A percentile compares a stretch with the other conserved stretches of the same genome.
phyloP scores from a whole-genome alignment of 2,329 filamentous ascomycete genomes.

The Dactylonectria estremocensis region DNA sequence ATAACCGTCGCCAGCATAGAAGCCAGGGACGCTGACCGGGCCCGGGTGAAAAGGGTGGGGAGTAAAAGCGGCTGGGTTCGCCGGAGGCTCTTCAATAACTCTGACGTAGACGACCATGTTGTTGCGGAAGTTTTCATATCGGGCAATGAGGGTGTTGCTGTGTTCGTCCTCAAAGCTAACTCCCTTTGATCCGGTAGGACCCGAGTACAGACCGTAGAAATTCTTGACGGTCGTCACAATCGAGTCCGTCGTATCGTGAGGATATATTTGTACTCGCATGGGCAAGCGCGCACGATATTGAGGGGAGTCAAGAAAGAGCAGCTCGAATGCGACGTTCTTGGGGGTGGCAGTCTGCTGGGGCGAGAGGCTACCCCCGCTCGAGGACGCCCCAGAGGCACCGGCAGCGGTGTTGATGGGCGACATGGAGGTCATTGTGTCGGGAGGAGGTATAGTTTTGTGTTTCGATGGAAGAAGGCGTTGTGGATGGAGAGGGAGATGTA shows the following conservation, averaged over 20 bases:
- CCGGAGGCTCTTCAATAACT: conserved; percentile 76
- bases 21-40: conserved; percentile 64
- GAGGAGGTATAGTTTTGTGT: conserved; percentile 47
- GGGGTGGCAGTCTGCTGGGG: conserved; percentile 66
- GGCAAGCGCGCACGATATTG: conserved; percentile 82
- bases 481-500: conserved; percentile 38
- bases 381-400: conserved; percentile 54
- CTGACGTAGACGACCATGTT: conserved; percentile 96
- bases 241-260: conserved; percentile 96
- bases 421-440: conserved; percentile 62
- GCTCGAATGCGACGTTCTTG: conserved; percentile 86
- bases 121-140: conserved; percentile 95
- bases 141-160: conserved; percentile 92
- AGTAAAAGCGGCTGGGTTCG: conserved; percentile 63
- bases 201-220: conserved; percentile 96
- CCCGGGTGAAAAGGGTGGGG: conserved; percentile 68
- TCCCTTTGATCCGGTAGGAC: conserved; percentile 77
- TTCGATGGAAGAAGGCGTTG: conserved; percentile 43
- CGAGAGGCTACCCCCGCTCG: conserved; percentile 62
- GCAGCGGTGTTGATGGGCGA: conserved; percentile 59
- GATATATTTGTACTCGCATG: conserved; percentile 92
- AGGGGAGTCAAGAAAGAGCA: conserved; percentile 78
- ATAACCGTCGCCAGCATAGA: conserved; percentile 70
- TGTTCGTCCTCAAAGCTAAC: conserved; percentile 95
- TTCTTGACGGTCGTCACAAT: conserved; percentile 99